Percentiles rank a stretch among this genome's conserved stretches.
Conservation (phyloP, 768 basidiomycete species). For the Psilocybe sp. region DNA sequence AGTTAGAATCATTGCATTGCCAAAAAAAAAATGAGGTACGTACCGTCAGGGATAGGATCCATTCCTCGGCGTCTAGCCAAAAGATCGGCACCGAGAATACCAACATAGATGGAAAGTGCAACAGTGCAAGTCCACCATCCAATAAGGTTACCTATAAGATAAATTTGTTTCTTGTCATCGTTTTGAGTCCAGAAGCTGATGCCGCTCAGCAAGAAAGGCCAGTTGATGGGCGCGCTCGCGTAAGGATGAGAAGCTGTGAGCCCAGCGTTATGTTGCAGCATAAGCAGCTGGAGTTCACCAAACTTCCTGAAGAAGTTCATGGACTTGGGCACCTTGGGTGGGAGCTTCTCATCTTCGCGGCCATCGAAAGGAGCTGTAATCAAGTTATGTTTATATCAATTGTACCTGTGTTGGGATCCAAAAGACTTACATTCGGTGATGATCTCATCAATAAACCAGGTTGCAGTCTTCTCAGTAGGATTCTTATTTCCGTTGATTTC, state of each 20-base stretch:
- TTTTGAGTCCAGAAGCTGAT: constrained; percentile 98
- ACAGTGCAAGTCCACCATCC: constrained; percentile 95
- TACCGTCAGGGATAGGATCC: constrained; percentile 85
- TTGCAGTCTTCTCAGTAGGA: constrained; percentile 71
- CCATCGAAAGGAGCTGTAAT: constrained; percentile 49
- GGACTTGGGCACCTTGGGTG: constrained; percentile 68
- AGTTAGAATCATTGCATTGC: background rate
- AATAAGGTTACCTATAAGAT: constrained; percentile 90
- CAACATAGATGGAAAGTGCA: constrained; percentile 83
- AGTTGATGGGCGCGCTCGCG: constrained; percentile 92
- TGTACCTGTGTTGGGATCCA: background rate
- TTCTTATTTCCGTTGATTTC: constrained; percentile 99
- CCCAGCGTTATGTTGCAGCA: constrained; percentile 99
- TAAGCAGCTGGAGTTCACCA: constrained; percentile 86
- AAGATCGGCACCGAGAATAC: constrained; percentile 87
- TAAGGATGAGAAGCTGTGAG: constrained; percentile 97
- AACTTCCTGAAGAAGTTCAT: constrained; percentile 96
- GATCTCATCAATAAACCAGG: constrained; percentile 89
- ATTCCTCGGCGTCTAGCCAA: constrained; percentile 83
- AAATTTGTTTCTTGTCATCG: constrained; percentile 86
- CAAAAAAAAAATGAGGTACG: constrained; percentile 29
- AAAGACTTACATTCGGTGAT: constrained; percentile 41
- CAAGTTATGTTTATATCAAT: constrained; percentile 6
- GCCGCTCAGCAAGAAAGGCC: constrained; percentile 95
- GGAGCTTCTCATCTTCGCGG: constrained; percentile 43